Evolutionary conservation across 2,329 filamentous ascomycete species (phyloP), one percentile per base, ranked within the genome.

Genomic region (Alternaria arbusti): DNA sequence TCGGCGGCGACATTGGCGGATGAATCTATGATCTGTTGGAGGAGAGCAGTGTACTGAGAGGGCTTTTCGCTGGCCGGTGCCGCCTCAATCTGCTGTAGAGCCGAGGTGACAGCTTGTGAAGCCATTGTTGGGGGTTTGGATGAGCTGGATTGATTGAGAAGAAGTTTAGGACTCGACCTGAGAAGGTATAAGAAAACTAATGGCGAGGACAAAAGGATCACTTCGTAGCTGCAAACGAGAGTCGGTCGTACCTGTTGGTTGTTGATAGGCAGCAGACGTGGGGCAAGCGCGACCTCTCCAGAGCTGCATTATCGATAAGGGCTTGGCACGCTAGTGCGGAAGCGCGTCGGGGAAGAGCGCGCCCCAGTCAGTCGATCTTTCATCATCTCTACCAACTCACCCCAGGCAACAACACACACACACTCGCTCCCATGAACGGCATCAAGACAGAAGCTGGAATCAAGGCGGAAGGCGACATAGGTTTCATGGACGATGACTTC

Each of bases 31-130:
- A 89, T 87, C 54, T 84, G 81, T 66, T 84, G 79, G 65, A 90
- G 85, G n/a, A 89, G 82, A 20, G 84, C 79, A 60, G 83, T 85
- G 82, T 90, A 90, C 46, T 82, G 84, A 23, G 86, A 79, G 45
- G 86, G 79, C 75, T 87, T 88, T 74, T 84, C 82, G 65, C 81
- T 77, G 56, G 81, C 74, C 6, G 84, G 79, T 4, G 84, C 80
- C 64, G 77, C 70, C 72, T 87, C 84, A 45, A 88, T 84, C 49
- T 81, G 78, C 64, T 83, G 78, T 12, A 89, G 77, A 54, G 84
- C 82, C 52, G 82, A 79, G 23, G 78, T 76, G 60, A 88, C 81
- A 66, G 84, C 80, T 63, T 83, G 74, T 22, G 85, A 86, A 32
- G 84, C 83, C 84, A 87, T 87, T 56, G 59, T 70, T 54, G 58